Evolutionary conservation across 805 yeast genomes (phyloP), one percentile per base, ranked within the genome.

Genomic region (Tetrapisispora phaffii): DNA sequence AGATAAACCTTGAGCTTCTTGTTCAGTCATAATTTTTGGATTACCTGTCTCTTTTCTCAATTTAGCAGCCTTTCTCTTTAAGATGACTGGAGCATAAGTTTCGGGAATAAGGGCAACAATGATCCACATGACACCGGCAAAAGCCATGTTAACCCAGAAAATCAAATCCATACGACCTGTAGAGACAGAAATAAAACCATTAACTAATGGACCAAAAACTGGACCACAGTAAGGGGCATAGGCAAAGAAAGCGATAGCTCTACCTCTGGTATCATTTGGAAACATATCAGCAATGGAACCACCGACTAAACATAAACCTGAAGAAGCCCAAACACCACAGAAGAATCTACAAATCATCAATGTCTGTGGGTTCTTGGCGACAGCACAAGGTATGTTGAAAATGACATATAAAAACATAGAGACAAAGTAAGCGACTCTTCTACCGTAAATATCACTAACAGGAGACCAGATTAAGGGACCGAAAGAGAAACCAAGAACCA

Each of bases 171-270:
- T 72, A 54, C 83, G 70, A 16, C 72, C 74, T n/a, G 90, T 74
- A 48, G 80, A 76, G 41, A 83, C 79, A 46, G 80, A 73, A 57
- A 88, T 80, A 70, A 87, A 88, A 34, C 96, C 96, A 57, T 86
- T 84, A 32, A 85, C 87, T 44, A 88, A 66, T 3, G 95, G 95
- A 31, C 96, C 96, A 40, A 87, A 66, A 33, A 85, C 94, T 1
- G 96, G 96, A 42, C 96, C 96, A 50, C 89, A 82, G 64, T 87
- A 88, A 2, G 96, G 96, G 47, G 93, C 87, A 57, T 86, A 87
- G 12, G 95, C 89, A 58, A 88, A 88, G 57, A 82, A 82, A 0
- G 95, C 94, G 66, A 88, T 86, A 34, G 95, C 95, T 57, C 80
- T 75, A 54, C 95, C 95, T 68, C 96, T 75, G 0, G 88, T 77